These are phyloP conservation scores for Endocalyx cinctus DNA, from an alignment of 2,329 filamentous ascomycete genomes.

Conservation along the genomic window DNA sequence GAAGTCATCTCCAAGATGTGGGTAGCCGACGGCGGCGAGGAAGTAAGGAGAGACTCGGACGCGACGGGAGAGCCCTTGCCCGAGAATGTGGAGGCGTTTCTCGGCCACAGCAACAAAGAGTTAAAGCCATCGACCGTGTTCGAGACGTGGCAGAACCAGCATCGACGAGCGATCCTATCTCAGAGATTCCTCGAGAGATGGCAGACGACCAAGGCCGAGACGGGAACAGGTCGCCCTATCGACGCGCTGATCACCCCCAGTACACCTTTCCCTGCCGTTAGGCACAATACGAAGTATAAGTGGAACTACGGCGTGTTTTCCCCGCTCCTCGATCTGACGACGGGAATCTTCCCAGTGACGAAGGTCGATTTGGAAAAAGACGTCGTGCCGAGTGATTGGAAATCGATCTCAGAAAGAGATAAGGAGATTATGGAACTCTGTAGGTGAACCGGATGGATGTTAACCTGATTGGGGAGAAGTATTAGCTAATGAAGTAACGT, in stretches of 20 bases:
- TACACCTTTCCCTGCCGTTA: conserved; percentile 5
- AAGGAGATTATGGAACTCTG: conserved; percentile 14
- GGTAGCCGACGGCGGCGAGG: conserved; percentile 13
- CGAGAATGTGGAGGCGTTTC: conserved; percentile 12
- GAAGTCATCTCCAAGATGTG: conserved; percentile 16
- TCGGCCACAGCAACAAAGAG: conserved; percentile 11
- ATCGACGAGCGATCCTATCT: conserved; percentile 11
- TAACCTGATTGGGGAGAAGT: not conserved
- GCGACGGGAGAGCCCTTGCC: conserved; percentile 18
- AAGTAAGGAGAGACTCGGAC: conserved; percentile 16
- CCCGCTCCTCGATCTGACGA: conserved; percentile 16
- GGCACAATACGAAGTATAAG: conserved; percentile 8
- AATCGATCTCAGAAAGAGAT: conserved; percentile 14
- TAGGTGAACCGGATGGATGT: conserved; percentile 3
- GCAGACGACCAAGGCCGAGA: conserved; percentile 10
- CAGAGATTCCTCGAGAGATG: conserved; percentile 17
- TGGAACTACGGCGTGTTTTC: conserved; percentile 13
- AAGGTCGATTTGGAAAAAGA: conserved; percentile 18
- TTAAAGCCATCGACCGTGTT: conserved; percentile 14
- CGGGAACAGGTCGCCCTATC: conserved; percentile 9
- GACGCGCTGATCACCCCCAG: conserved; percentile 10
- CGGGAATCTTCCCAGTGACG: conserved; percentile 19
- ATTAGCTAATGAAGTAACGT: not conserved
- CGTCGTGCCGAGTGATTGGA: conserved; percentile 14
- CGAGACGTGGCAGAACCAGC: conserved; percentile 21